Base-by-base conservation (phyloP, 2,329 filamentous ascomycete genomes). In the Myriangium duriaei region DNA sequence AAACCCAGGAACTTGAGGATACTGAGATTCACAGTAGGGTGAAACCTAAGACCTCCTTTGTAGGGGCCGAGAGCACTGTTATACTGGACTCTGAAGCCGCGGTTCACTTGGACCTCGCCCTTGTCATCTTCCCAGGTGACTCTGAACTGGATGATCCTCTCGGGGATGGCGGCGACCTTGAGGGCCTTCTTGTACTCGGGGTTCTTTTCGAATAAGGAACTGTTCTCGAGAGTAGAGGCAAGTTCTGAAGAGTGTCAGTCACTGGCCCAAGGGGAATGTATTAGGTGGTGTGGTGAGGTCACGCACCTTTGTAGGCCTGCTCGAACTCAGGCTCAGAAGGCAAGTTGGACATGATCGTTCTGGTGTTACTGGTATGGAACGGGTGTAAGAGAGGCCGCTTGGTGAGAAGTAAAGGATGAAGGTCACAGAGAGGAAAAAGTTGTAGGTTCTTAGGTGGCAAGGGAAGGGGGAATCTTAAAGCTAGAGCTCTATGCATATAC, bases 91-190 rank as follows among this genome's bases (percentile, higher is more conserved):
- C 91, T 82, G 73, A 81, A 95, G 50, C 86, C 91, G 48, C 83
- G 80, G 77, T 95, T 94, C 66, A 94, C 80, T 66, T 92, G 82
- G 53, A 87, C 71, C 59, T 83, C 58, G 65, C 82, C 81, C 63
- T 84, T 79, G 72, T 96, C 91, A 62, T 95, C 78, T 65, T 94
- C 87, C 91, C 91, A 96, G 58, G 83, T 77, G 41, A 98, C 86
- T 51, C 91, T 81, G 79, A 98, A 98, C 67, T 96, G 87, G 61
- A 96, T 82, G 57, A 95, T 65, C 49, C 91, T 86, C 75, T 98
- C 91, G 41, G 91, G 91, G 56, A 96, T 77, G 51, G 88, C 77
- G 59, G 79, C 79, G 52, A 98, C 78, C 57, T 81, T 71, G 51
- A 96, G 81, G 42, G 88, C 91, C 53, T 78, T 92, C 64, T 77